Base-by-base conservation (phyloP, 2,329 filamentous ascomycete species). In the Colletotrichum karsti region DNA sequence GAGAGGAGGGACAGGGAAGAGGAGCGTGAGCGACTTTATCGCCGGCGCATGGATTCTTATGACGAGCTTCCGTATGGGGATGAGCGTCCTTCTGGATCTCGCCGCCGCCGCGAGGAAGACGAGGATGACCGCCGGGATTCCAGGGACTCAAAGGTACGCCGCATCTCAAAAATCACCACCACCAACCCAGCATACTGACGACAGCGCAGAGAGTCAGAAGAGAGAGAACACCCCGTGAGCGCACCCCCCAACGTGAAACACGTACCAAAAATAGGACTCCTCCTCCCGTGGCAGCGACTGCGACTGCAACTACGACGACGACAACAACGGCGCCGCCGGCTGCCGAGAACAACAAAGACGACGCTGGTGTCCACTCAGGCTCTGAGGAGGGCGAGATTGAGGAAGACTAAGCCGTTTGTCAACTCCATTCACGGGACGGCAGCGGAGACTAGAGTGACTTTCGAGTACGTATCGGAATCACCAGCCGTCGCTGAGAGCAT, bases 311-410 rank as follows among this genome's bases (percentile, higher is more conserved):
- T 20, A 42, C n/a, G 33, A 22, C 26, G 68, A 71, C 24, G 57
- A 67, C 12, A 42, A 26, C 69, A 22, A 51, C 66, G n/a, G 60
- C 65, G 24, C 72, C 78, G 26, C 66, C 75, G 44, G 70, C 72
- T 39, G 69, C 77, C 59, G 75, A 76, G 41, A 74, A 74, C 39
- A 83, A 83, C 67, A 69, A 69, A 33, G 90, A 92, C 71, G 84
- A 89, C 57, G 83, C 85, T 53, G 88, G 85, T 63, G 85, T 94
- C 63, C 91, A 93, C 75, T 95, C 93, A 67, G 96, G 96, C 59
- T 98, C 95, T 76, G 96, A 99, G 82, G 96, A 99, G 81, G 96
- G 96, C 58, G 96, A 99, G 83, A 98, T 99, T 74, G 96, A 97
- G 80, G 95, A 98, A 84, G 88, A 90, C 73, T 89, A 82, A 76